These are phyloP conservation scores for Pinus albicaulis DNA, from an alignment of 75 land plant species.

Conservation along the genomic window DNA sequence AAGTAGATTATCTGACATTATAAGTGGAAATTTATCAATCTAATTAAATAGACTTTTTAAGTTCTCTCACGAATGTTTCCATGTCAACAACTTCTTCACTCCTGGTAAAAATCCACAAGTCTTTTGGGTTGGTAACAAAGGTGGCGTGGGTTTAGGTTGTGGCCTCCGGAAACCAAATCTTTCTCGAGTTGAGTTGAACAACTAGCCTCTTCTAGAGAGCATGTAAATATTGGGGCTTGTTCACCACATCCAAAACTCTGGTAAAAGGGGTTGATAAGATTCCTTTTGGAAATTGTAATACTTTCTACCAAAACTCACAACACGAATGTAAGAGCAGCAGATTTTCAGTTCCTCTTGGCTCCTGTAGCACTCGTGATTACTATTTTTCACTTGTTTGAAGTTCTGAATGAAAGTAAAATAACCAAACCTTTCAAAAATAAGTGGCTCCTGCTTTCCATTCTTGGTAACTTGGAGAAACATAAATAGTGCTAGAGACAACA, in stretches of 20 bases:
- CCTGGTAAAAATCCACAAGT: conserved; percentile 86
- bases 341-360: conserved; percentile 85
- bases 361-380: conserved; percentile 68
- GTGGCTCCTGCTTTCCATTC: conserved; percentile 81
- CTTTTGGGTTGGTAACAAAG: conserved; percentile 29
- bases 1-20: conserved; percentile 53
- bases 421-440: conserved; percentile 87
- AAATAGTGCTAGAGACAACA: background rate
- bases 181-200: no score
- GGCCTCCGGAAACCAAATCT: no score
- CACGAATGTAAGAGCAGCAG: conserved; percentile 71
- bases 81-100: conserved; percentile 63
- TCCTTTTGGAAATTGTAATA: no score
- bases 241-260: no score
- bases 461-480: conserved; percentile 69
- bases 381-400: conserved; percentile 81
- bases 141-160: no score
- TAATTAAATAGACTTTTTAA: conserved; percentile 66
- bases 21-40: conserved; percentile 78
- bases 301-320: no score
- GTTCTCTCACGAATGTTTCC: conserved; percentile 59
- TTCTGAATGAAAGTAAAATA: conserved; percentile 76
- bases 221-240: no score
- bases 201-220: no score
- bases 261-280: no score